These are phyloP conservation scores for Petunia axillaris DNA, from an alignment of 257 asterid species.

Conservation along the genomic window DNA sequence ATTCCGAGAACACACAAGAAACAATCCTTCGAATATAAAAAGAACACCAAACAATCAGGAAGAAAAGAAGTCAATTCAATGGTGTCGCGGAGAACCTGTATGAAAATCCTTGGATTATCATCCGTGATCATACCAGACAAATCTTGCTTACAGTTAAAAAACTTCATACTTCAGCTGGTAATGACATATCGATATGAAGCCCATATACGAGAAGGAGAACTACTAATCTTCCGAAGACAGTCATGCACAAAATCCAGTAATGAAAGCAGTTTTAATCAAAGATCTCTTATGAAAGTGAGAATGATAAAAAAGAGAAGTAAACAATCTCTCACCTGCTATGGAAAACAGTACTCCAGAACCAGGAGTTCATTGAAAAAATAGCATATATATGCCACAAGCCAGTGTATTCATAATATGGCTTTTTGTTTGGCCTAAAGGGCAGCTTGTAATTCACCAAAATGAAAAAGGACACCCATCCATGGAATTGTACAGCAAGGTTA, in stretches of 20 bases:
- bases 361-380: slow-evolving; percentile 68
- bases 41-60: background rate
- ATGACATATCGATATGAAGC: background rate
- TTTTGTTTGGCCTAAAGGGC: slow-evolving; percentile 64
- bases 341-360: slow-evolving; percentile 88
- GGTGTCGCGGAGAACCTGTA: background rate
- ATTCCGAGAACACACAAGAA: background rate
- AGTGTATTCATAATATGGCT: slow-evolving; percentile 74
- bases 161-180: background rate
- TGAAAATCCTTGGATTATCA: background rate
- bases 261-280: background rate
- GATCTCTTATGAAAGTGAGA: slow-evolving; percentile 13
- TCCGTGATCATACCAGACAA: background rate
- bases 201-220: background rate
- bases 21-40: background rate
- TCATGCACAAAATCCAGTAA: background rate
- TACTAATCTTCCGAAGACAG: background rate
- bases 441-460: slow-evolving; percentile 80
- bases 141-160: background rate
- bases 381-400: slow-evolving; percentile 88
- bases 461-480: slow-evolving; percentile 92
- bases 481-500: slow-evolving; percentile 87
- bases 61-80: background rate
- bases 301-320: slow-evolving; percentile 13
- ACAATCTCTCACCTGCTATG: slow-evolving; percentile 67